A percentile compares a stretch with the other conserved stretches of the same genome.
Evolutionary conservation across 371 early-diverging fungal species (phyloP).

Genomic region (Mycotypha africana): DNA sequence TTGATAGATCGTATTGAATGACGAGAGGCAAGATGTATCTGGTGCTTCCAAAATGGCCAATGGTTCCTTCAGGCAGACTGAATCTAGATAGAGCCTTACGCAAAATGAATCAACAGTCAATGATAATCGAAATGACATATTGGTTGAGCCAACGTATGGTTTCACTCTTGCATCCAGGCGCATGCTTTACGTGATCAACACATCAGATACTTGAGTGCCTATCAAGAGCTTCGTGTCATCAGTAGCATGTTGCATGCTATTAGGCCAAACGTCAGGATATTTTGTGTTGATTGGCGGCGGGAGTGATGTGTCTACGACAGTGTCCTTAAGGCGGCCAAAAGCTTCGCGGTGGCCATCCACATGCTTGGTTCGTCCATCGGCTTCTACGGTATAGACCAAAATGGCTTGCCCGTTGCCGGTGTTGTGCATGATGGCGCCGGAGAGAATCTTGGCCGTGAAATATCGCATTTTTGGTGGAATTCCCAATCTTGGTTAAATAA

Average conservation of each 20-base stretch:
- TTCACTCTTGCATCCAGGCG: no score
- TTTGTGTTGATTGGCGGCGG: no score
- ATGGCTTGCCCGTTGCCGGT: slow-evolving; percentile 10
- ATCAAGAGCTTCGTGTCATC: slow-evolving; percentile 13
- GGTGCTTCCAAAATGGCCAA: no score
- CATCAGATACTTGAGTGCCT: slow-evolving; percentile 8
- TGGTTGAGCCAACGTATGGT: no score
- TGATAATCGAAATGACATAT: no score
- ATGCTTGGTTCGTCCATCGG: slow-evolving; percentile 9
- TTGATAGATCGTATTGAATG: slow-evolving; percentile 1
- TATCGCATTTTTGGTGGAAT: slow-evolving; percentile 9
- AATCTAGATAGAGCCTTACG: no score
- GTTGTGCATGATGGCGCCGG: slow-evolving; percentile 13
- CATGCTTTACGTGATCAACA: slow-evolving; percentile 5
- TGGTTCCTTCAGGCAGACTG: no score
- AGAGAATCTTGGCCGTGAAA: slow-evolving; percentile 8
- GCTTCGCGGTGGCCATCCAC: slow-evolving; percentile 9
- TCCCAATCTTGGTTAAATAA: slow-evolving; percentile 5
- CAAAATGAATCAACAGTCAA: no score
- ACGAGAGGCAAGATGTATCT: no score
- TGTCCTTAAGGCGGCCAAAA: background rate
- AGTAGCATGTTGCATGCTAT: no score
- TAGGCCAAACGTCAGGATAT: no score
- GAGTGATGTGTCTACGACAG: background rate
- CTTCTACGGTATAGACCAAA: slow-evolving; percentile 19